Evolutionary conservation across 306 rosid genomes (phyloP), one percentile per base, ranked within the genome.

Genomic region (Pyrus pyrifolia): DNA sequence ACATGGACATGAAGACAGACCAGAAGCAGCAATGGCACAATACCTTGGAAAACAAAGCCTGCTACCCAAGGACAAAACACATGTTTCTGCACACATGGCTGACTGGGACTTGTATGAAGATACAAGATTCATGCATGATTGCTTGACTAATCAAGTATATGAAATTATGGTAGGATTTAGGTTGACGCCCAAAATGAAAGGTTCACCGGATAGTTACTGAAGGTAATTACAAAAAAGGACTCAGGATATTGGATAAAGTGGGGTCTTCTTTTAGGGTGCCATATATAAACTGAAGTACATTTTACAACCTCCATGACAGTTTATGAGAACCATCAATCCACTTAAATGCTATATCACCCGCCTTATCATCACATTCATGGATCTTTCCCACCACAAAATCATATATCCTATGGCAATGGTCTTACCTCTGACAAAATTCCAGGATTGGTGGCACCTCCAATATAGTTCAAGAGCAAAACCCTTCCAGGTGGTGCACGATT

Each of bases 381-480:
- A 33, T 23, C 23, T 55, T 64, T 72, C 44, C 55, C 62, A 67
- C 38, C 67, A 77, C 46, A 77, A 68, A 55, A 76, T 66, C 65
- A 78, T 12, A 69, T 63, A 77, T 81, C 83, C 60, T 79, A 58
- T 31, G 68, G 73, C 59, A 66, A 25, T 25, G 45, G n/a, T 38
- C 84, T 69, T 49, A 95, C 99, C 97, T 92, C 80, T 58, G 97
- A 87, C 81, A 92, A 53, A 81, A 95, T 92, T 63, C 84, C 97
- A 49, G 96, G 73, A 86, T 95, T 95, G 49, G 92, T 92, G 68
- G 97, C 97, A 78, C 99, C 99, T 87, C 99, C 99, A 76, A 95
- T 90, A 86, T 90, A 95, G 88, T 95, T 95, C 89, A 90, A 82
- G 73, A 95, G 99, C 57, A 95, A 85, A 60, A 95, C 86, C 89